A percentile compares a stretch with the other conserved stretches of the same genome.
These are phyloP conservation scores for Lophiostoma macrostomum DNA, from an alignment of 495 filamentous ascomycete species.

Conservation along the genomic window DNA sequence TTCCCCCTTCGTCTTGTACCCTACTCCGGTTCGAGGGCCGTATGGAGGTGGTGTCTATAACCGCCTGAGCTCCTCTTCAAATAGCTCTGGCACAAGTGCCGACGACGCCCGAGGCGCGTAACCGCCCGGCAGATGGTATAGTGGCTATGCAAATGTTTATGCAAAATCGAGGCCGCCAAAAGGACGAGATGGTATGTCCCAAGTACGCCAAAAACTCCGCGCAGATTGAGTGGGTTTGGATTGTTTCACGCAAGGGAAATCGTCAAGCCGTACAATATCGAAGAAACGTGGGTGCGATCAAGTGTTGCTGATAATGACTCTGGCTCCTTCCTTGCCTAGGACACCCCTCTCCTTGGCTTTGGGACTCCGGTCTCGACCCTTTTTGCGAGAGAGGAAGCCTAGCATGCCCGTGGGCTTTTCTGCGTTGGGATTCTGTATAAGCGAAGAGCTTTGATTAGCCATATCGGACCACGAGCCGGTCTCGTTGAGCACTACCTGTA, in stretches of 20 bases:
- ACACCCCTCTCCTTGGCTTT: constrained; percentile 93
- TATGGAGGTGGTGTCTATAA: too few relatives aligned
- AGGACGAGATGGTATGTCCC: constrained; percentile 8
- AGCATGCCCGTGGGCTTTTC: constrained; percentile 71
- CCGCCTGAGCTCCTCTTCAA: too few relatives aligned
- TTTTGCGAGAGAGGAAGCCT: constrained; percentile 83
- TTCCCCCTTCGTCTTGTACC: too few relatives aligned
- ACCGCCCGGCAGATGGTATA: background rate
- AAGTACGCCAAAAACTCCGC: constrained; percentile 22
- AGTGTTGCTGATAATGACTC: constrained; percentile 58
- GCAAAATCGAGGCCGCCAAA: constrained; percentile 3
- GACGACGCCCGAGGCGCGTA: background rate
- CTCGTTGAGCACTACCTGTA: constrained; percentile 88
- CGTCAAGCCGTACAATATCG: constrained; percentile 11
- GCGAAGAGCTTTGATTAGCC: constrained; percentile 75
- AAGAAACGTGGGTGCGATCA: constrained; percentile 6
- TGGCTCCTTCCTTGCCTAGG: constrained; percentile 89
- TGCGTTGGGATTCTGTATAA: constrained; percentile 60
- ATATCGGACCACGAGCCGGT: constrained; percentile 86
- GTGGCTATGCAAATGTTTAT: constrained; percentile 16
- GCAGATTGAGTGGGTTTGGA: constrained; percentile 12
- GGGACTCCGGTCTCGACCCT: constrained; percentile 83
- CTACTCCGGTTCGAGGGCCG: too few relatives aligned
- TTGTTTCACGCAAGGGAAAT: constrained; percentile 12
- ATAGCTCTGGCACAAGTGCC: too few relatives aligned